A percentile compares a stretch with the other conserved stretches of the same genome.
Evolutionary conservation across 2,329 filamentous ascomycete species (phyloP).

Genomic region (Colletotrichum noveboracense): DNA sequence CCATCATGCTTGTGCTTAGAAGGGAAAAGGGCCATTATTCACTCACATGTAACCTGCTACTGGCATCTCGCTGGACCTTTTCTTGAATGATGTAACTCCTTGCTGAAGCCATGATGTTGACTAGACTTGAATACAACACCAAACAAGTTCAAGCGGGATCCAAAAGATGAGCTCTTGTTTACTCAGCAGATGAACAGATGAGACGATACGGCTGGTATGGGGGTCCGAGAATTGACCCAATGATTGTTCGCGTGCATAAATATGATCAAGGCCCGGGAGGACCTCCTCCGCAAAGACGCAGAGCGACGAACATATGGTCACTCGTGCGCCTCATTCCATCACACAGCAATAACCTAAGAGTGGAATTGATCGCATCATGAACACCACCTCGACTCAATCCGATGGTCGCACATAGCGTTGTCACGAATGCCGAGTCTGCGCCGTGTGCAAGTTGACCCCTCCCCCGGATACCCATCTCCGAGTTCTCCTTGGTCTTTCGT

Average conservation of each 20-base stretch:
- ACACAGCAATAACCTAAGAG: background rate
- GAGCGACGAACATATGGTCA: background rate
- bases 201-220: background rate
- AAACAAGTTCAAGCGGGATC: background rate
- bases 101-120: background rate
- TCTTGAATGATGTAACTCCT: background rate
- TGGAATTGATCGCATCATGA: background rate
- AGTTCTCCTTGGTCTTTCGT: background rate
- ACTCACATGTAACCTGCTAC: conserved; percentile 5
- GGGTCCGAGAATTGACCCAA: background rate
- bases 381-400: background rate
- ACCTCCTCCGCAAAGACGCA: background rate
- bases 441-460: background rate
- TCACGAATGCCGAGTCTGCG: background rate
- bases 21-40: fast-evolving
- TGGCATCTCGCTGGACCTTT: background rate
- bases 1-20: background rate
- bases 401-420: background rate
- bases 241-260: background rate
- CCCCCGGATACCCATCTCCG: background rate
- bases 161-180: background rate
- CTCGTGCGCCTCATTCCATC: background rate
- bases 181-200: background rate
- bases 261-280: background rate
- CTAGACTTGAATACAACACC: background rate